These are phyloP conservation scores for Drechslerella dactyloides DNA, from an alignment of 2,329 filamentous ascomycete genomes.

Conservation along the genomic window DNA sequence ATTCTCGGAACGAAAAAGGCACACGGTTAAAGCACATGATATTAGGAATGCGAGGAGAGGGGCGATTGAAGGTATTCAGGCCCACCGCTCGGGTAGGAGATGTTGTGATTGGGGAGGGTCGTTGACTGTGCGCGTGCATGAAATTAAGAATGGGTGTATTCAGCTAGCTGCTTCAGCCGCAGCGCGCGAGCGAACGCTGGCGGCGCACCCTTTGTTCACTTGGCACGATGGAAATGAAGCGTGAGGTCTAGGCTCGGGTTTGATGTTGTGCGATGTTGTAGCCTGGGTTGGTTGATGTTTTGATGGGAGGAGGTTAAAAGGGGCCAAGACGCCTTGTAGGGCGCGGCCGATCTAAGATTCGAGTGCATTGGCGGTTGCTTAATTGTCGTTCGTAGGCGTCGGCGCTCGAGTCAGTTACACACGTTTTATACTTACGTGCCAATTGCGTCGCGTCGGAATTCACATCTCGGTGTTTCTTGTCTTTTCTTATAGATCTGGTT, in stretches of 20 bases:
- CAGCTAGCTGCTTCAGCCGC: slow-evolving; percentile 2
- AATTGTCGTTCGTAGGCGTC: neutral
- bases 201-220: too few relatives aligned
- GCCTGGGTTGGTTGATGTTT: neutral
- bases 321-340: neutral
- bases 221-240: too few relatives aligned
- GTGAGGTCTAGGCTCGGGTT: neutral
- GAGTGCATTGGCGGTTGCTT: neutral
- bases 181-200: neutral
- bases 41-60: neutral
- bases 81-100: neutral
- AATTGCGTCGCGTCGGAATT: neutral
- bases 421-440: neutral
- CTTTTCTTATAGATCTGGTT: neutral
- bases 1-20: too few relatives aligned
- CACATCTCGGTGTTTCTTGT: neutral
- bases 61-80: neutral
- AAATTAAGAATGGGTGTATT: neutral
- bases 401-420: neutral
- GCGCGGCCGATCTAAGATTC: neutral
- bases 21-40: neutral
- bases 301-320: neutral
- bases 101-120: neutral
- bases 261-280: neutral
- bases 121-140: neutral